These are phyloP conservation scores for Cyathus striatus DNA, from an alignment of 768 basidiomycete species.

Conservation along the genomic window DNA sequence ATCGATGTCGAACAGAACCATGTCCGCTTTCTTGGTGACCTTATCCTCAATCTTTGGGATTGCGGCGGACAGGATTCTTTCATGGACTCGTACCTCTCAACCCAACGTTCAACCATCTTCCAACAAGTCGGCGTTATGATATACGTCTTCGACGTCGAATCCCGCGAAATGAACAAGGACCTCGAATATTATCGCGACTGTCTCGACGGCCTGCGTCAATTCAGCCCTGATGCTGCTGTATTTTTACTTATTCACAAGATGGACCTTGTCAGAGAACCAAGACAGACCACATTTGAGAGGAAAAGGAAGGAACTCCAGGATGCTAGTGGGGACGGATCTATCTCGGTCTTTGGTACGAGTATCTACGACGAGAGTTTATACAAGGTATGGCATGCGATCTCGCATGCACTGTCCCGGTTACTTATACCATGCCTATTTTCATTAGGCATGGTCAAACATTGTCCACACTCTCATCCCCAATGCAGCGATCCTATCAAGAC, in stretches of 20 bases:
- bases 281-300: conserved; percentile 55
- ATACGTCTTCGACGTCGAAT: conserved; percentile 96
- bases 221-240: conserved; percentile 77
- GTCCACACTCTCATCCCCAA: conserved; percentile 97
- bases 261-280: conserved; percentile 79
- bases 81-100: conserved; percentile 94
- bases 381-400: conserved; percentile 47
- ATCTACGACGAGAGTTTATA: conserved; percentile 98
- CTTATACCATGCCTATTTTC: conserved; percentile 3
- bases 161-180: conserved; percentile 80
- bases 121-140: conserved; percentile 96
- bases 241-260: conserved; percentile 97
- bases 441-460: conserved; percentile 95
- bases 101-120: conserved; percentile 92
- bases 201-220: conserved; percentile 73
- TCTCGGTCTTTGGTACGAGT: conserved; percentile 87
- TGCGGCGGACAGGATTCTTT: conserved; percentile 98
- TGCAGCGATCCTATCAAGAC: conserved; percentile 80
- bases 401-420: conserved; percentile 2
- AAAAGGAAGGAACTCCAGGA: conserved; percentile 71
- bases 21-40: conserved; percentile 93
- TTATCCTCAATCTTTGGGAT: conserved; percentile 97
- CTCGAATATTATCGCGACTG: conserved; percentile 91
- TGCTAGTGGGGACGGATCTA: conserved; percentile 51
- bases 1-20: conserved; percentile 98